Conservation (phyloP, 2,329 filamentous ascomycete genomes). For the Colletotrichum chlorophyti region DNA sequence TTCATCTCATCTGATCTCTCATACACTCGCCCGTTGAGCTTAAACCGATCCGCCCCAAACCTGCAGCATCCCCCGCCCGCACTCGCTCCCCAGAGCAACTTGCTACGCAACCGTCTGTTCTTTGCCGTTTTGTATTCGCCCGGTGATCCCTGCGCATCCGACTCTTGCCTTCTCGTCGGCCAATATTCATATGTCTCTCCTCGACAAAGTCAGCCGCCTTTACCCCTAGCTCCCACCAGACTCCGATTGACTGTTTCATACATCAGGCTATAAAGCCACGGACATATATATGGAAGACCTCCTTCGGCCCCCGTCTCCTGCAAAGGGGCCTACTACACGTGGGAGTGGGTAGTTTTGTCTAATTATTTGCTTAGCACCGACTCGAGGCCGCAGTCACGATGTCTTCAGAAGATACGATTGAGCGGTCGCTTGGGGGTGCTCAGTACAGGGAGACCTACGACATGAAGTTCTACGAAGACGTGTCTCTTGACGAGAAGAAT, state of each 20-base stretch:
- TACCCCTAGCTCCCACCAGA: conserved; percentile 3
- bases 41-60: not conserved
- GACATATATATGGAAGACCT: conserved; percentile 3
- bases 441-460: conserved; percentile 27
- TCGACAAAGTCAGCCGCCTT: conserved; percentile 7
- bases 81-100: too few species aligned
- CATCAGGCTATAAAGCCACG: not conserved
- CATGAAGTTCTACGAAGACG: conserved; percentile 23
- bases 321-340: not conserved
- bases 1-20: conserved; percentile 18
- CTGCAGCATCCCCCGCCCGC: not conserved
- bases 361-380: too few species aligned
- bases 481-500: conserved; percentile 39
- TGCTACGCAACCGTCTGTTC: conserved; percentile 9
- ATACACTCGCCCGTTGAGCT: conserved; percentile 13
- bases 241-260: conserved; percentile 10
- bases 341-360: too few species aligned
- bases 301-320: not conserved
- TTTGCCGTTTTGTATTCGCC: conserved; percentile 9
- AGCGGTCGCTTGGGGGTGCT: conserved; percentile 42
- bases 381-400: conserved; percentile 30
- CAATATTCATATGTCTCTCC: not conserved
- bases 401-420: conserved; percentile 39
- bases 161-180: not conserved
- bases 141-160: conserved; percentile 12